Percentiles rank a stretch among this genome's conserved stretches.
Conservation (phyloP, 805 yeast species). For the Lachancea quebecensis region DNA sequence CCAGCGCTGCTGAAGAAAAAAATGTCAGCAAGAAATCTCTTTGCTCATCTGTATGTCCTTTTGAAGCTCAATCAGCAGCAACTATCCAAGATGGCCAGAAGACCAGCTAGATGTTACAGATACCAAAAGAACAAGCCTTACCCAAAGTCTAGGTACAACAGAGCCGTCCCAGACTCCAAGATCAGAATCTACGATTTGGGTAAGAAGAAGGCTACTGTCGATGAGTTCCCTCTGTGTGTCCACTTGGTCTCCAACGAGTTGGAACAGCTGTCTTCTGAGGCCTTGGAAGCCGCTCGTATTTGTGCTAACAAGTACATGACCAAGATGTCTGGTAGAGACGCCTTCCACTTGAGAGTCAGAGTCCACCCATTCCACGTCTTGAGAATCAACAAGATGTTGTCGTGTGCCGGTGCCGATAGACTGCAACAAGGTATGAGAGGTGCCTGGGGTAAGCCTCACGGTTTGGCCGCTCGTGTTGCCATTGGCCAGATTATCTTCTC, state of each 20-base stretch:
- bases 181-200: slow-evolving; percentile 98
- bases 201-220: slow-evolving; percentile 99
- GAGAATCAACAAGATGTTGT: slow-evolving; percentile 99
- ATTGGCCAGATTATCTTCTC: slow-evolving; percentile 98
- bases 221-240: slow-evolving; percentile 98
- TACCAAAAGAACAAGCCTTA: slow-evolving; percentile 99
- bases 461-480: slow-evolving; percentile 98
- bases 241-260: slow-evolving; percentile 99
- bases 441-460: slow-evolving; percentile 99
- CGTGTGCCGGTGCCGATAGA: slow-evolving; percentile 99
- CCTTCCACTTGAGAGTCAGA: slow-evolving; percentile 99
- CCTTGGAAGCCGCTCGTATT: slow-evolving; percentile 99
- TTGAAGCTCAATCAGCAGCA: background rate
- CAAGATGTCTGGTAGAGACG: slow-evolving; percentile 95
- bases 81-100: slow-evolving; percentile 89
- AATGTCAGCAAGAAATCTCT: too few relatives aligned
- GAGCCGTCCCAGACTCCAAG: slow-evolving; percentile 99
- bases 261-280: slow-evolving; percentile 99
- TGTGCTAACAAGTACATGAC: slow-evolving; percentile 99
- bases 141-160: slow-evolving; percentile 99
- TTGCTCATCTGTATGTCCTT: too few relatives aligned
- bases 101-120: slow-evolving; percentile 99
- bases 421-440: slow-evolving; percentile 99
- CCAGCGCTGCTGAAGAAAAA: too few relatives aligned
- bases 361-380: slow-evolving; percentile 99